phyloP scores from a whole-genome alignment of 495 filamentous ascomycete genomes.

The Neurospora sp. region DNA sequence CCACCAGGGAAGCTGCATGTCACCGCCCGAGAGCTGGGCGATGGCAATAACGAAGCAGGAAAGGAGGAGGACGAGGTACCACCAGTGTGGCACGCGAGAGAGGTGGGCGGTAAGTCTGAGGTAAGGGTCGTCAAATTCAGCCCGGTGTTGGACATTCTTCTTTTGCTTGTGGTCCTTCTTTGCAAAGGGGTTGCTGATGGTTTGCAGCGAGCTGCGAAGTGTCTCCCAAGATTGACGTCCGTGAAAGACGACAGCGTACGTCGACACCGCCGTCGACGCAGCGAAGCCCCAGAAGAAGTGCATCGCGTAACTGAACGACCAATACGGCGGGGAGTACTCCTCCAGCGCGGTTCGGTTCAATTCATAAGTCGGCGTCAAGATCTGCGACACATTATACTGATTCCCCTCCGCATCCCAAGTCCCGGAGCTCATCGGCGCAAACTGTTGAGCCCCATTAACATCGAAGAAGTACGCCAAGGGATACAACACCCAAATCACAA shows the following conservation, averaged over 20 bases:
- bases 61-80: constrained; percentile 21
- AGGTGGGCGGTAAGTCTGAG: not conserved
- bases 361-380: not conserved
- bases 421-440: not conserved
- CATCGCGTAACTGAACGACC: not conserved
- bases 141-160: not conserved
- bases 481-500: not conserved
- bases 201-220: not conserved
- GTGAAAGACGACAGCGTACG: not conserved
- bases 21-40: constrained; percentile 30
- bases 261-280: not conserved
- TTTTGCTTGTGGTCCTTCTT: not conserved
- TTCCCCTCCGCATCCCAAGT: not conserved
- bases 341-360: not conserved
- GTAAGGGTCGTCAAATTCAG: not conserved
- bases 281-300: not conserved
- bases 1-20: constrained; percentile 43
- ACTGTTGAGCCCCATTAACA: not conserved
- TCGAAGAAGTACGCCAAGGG: not conserved
- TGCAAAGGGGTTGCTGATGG: not conserved
- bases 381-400: not conserved
- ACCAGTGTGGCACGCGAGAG: not conserved
- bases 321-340: not conserved
- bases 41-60: constrained; percentile 36
- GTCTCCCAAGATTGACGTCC: not conserved